phyloP scores from a whole-genome alignment of 495 filamentous ascomycete genomes.

The Tirmania nivea region DNA sequence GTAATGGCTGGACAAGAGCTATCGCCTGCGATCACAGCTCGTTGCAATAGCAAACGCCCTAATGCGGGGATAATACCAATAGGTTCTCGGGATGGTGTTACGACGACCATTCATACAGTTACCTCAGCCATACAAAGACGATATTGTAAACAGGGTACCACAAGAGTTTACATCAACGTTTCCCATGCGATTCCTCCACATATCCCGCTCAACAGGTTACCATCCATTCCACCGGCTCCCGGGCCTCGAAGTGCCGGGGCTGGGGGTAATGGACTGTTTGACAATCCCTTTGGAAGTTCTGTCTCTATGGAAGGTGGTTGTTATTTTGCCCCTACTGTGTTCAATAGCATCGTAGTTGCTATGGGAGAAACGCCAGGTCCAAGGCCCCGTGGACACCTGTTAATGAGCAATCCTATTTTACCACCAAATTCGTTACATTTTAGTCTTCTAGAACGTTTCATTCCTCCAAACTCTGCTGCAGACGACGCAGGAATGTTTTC shows the following conservation, averaged over 20 bases:
- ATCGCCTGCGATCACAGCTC: constrained; percentile 14
- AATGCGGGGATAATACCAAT: constrained; percentile 10
- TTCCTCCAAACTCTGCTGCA: constrained; percentile 38
- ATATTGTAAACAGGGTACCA: constrained; percentile 9
- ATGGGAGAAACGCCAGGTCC: constrained; percentile 15
- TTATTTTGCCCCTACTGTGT: constrained; percentile 20
- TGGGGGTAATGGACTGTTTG: constrained; percentile 8
- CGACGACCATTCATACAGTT: constrained; percentile 16
- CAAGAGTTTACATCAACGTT: constrained; percentile 16
- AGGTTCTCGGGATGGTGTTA: constrained; percentile 14
- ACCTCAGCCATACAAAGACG: constrained; percentile 16
- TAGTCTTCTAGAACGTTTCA: constrained; percentile 47
- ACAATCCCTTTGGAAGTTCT: constrained; percentile 10
- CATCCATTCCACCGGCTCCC: constrained; percentile 9
- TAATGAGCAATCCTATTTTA: constrained; percentile 33
- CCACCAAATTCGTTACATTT: constrained; percentile 41
- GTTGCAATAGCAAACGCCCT: constrained; percentile 9
- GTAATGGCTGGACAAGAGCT: constrained; percentile 18
- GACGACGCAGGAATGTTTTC: constrained; percentile 42
- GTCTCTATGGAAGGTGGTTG: constrained; percentile 3
- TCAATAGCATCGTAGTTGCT: constrained; percentile 21
- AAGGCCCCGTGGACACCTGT: constrained; percentile 22
- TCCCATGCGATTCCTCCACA: constrained; percentile 18
- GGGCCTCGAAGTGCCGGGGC: constrained; percentile 1
- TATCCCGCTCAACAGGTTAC: constrained; percentile 16